phyloP scores from a whole-genome alignment of 768 basidiomycete species.

The Agaricus blazei region DNA sequence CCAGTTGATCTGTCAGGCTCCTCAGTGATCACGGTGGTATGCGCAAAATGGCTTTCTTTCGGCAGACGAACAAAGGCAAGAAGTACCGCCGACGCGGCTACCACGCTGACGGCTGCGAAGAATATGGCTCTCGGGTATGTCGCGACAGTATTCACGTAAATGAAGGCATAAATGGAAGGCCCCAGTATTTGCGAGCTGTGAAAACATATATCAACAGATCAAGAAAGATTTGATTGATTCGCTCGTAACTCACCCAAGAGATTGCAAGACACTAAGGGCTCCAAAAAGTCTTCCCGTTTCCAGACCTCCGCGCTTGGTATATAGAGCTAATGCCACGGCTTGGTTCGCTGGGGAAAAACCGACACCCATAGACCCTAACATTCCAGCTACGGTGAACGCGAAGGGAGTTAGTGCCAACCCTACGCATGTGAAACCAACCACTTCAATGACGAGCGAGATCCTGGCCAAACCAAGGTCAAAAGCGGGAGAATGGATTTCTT shows the following conservation, averaged over 20 bases:
- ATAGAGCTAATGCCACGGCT: slow-evolving; percentile 68
- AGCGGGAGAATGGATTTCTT: slow-evolving; percentile 33
- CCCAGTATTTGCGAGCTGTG: slow-evolving; percentile 62
- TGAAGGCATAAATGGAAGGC: slow-evolving; percentile 66
- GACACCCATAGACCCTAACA: slow-evolving; percentile 51
- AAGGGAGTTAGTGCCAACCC: slow-evolving; percentile 38
- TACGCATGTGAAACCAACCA: slow-evolving; percentile 46
- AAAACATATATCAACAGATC: slow-evolving; percentile 6
- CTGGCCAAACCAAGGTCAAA: slow-evolving; percentile 74
- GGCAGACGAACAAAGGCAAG: slow-evolving; percentile 44
- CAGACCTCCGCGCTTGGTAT: slow-evolving; percentile 44
- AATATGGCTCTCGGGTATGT: slow-evolving; percentile 68
- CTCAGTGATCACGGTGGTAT: neutral
- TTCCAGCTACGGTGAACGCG: slow-evolving; percentile 46
- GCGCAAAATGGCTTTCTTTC: neutral
- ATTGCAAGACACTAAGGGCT: slow-evolving; percentile 69
- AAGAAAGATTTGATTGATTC: neutral
- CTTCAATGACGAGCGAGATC: slow-evolving; percentile 53
- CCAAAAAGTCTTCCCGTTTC: slow-evolving; percentile 79
- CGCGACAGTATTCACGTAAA: slow-evolving; percentile 69
- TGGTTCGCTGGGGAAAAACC: slow-evolving; percentile 66
- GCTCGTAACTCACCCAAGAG: slow-evolving; percentile 43
- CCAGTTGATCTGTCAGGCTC: neutral
- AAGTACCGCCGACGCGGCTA: slow-evolving; percentile 37
- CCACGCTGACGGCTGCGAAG: slow-evolving; percentile 40